Base-by-base conservation (phyloP, 768 basidiomycete species). In the Dictyophora rubrovolvata region DNA sequence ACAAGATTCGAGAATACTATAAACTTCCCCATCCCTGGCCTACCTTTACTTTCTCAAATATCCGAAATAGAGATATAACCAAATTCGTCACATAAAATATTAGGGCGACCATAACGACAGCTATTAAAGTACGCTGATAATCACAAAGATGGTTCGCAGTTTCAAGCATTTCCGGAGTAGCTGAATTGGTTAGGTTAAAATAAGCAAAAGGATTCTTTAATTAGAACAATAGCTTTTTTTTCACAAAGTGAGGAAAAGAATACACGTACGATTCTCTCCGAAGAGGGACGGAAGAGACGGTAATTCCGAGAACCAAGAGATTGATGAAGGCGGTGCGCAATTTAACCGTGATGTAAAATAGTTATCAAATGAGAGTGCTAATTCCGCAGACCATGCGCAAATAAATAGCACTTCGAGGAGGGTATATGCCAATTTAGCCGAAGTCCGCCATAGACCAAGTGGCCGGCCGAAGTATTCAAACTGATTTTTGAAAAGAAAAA, bases 391-490 rank as follows among this genome's bases (percentile, higher is more conserved):
- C 91, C 92, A 95, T n/a, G 87, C 82, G 71, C 92, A 94, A 64
- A 93, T 92, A 69, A 91, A 93, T 56, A 91, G 75, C 49, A 93
- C 87, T 74, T 95, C 93, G 50, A 84, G 79, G 34, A 94, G 80
- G 7, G 92, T 94, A 67, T 93, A 86, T 2, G 87, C 82, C 37
- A 93, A 80, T 71, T 94, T 94, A 53, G 77, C 83, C 34, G 89
- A 90, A 34, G 93, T 92, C 54, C 81, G 79, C 93, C 93, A 95
- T 33, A 95, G 75, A n/a, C 93, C 93, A 21, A 95, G 74, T 6
- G 93, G 93, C 36, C 87, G 83, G 46, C 93, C 88, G 66, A 93
- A 93, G 72, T 96, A 96, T 72, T 95, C 93, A 59, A 93, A 77
- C 91, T 93, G n/a, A n/a, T 66, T 22, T 58, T 70, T 66, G 55